A percentile compares a stretch with the other conserved stretches of the same genome.
phyloP scores from a whole-genome alignment of 805 yeast species.

The Starmerella kuoi region DNA sequence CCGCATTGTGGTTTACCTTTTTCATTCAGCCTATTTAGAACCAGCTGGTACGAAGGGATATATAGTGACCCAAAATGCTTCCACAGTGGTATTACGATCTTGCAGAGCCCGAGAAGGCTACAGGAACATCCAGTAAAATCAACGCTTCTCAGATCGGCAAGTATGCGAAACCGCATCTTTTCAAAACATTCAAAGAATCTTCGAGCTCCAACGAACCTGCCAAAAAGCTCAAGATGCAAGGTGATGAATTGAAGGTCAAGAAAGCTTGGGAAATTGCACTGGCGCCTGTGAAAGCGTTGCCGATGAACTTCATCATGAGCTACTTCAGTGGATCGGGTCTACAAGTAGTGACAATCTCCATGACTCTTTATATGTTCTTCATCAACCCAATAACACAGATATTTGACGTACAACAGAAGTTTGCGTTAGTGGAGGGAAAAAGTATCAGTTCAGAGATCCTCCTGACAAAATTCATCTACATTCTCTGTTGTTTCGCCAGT shows the following conservation, averaged over 20 bases:
- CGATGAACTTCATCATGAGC: conserved; percentile 81
- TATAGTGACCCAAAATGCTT: conserved; percentile 1
- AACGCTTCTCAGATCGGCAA: conserved; percentile 8
- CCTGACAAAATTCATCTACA: conserved; percentile 38
- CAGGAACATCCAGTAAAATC: conserved; percentile 8
- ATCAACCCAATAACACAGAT: conserved; percentile 63
- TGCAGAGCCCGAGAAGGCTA: conserved; percentile 19
- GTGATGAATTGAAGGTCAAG: conserved; percentile 29
- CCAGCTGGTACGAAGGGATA: no score
- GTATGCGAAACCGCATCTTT: conserved; percentile 9
- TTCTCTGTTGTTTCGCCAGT: conserved; percentile 40
- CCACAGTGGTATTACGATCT: conserved; percentile 27
- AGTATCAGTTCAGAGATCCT: conserved; percentile 23
- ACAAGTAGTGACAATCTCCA: conserved; percentile 82
- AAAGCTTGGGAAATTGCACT: conserved; percentile 81
- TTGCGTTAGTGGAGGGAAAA: conserved; percentile 31
- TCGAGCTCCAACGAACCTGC: neutral
- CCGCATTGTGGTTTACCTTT: no score
- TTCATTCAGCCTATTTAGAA: no score
- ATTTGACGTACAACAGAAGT: conserved; percentile 42
- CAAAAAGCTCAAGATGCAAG: conserved; percentile 16
- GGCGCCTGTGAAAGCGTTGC: conserved; percentile 73
- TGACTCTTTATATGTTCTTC: conserved; percentile 72
- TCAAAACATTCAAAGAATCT: conserved; percentile 1
- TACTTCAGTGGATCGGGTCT: conserved; percentile 86